Base-by-base conservation (phyloP, 164 flowering plant genomes). In the Vitis labrusca region DNA sequence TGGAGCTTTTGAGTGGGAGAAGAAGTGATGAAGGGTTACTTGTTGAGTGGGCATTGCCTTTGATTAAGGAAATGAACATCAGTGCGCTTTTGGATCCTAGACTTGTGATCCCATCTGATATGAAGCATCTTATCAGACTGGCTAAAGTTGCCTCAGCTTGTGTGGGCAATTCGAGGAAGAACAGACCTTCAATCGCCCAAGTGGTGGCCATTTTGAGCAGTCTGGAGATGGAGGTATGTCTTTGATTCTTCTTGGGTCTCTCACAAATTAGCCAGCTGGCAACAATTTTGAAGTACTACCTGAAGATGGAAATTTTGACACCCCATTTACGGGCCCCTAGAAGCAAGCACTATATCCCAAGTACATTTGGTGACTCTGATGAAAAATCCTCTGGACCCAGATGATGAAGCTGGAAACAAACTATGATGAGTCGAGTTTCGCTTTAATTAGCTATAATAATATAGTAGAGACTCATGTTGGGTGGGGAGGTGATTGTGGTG, bases 121-220 rank as follows among this genome's bases (percentile, higher is more conserved):
- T 81, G 30, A 78, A 71, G 64, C 84, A 84, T 23, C 73, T 91
- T 27, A 71, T 76, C 62, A 88, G 94, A 76, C 73, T 88, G 79
- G 89, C 85, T 15, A 92, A 85, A 71, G 91, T 91, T 65, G 96
- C 94, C 29, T 82, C 76, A 53, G 89, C 94, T 72, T 92, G 97
- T 80, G 97, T 92, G 55, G 84, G 84, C 16, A 92, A 92, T 72
- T 80, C 80, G 19, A 84, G 96, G 62, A 80, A 79, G 50, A 73
- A 75, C 61, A 76, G 97, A 73, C 96, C 96, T 66, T 69, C 86
- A 0, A 84, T 88, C 32, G 77, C 47, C 57, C 94, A 92, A 79
- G 89, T 92, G 15, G 81, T 83, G 3, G 59, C 89, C 0, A 92
- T 92, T 80, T 85, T 92, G 83, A 86, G 74, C 74, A 77, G 57